Conservation (phyloP, 495 filamentous ascomycete genomes). For the Usnea hakonensis region DNA sequence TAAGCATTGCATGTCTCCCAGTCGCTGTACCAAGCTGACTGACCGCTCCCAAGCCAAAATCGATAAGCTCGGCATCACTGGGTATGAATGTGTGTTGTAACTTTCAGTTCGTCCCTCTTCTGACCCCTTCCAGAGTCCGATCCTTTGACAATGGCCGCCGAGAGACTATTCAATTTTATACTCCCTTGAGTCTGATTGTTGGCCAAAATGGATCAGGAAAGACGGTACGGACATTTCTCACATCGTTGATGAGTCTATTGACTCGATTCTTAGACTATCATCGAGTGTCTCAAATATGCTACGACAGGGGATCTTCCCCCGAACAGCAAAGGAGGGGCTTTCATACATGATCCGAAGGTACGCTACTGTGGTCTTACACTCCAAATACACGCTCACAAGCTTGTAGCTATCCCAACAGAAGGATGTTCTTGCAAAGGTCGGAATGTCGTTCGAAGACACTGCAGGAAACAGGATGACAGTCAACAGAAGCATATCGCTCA, state of each 20-base stretch:
- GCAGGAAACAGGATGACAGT: constrained; percentile 70
- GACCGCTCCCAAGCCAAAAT: constrained; percentile 53
- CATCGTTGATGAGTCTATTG: not conserved
- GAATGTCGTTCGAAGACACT: constrained; percentile 72
- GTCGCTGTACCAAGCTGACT: not conserved
- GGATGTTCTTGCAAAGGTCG: constrained; percentile 85
- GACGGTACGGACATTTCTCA: constrained; percentile 45
- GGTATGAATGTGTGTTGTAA: constrained; percentile 39
- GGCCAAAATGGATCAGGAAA: constrained; percentile 97
- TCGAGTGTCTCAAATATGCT: constrained; percentile 97
- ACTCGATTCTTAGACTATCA: constrained; percentile 61
- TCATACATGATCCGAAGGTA: constrained; percentile 91
- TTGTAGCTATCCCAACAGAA: constrained; percentile 72
- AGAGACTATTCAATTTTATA: constrained; percentile 82
- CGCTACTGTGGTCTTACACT: constrained; percentile 3
- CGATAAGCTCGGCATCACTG: constrained; percentile 79
- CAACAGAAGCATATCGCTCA: constrained; percentile 74
- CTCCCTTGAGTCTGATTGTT: constrained; percentile 89
- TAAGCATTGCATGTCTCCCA: not conserved
- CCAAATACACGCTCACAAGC: constrained; percentile 4
- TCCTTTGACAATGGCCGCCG: constrained; percentile 74
- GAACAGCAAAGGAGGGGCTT: constrained; percentile 88
- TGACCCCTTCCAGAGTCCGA: constrained; percentile 54
- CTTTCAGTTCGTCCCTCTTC: not conserved
- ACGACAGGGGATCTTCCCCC: constrained; percentile 91